These are phyloP conservation scores for Litsea cubeba DNA, from an alignment of 164 flowering plant genomes.

Conservation along the genomic window DNA sequence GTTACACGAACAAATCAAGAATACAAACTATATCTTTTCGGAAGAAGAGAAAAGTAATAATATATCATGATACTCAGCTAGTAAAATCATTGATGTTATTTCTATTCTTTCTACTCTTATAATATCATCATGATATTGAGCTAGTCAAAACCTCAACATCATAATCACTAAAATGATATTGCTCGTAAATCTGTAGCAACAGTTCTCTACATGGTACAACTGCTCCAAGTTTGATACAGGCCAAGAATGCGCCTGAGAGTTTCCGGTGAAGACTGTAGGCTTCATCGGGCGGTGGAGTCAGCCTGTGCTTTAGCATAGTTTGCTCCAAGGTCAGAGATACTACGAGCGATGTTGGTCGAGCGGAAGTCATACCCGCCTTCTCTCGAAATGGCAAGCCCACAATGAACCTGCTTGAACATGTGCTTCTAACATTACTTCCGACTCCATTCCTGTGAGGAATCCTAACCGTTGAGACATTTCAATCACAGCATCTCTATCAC, in stretches of 20 bases:
- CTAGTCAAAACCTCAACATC: slow-evolving; percentile 23
- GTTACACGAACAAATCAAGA: background rate
- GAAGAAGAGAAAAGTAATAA: too few species aligned
- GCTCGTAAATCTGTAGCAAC: slow-evolving; percentile 50
- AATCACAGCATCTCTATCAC: slow-evolving; percentile 62
- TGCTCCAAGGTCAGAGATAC: slow-evolving; percentile 77
- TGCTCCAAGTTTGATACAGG: slow-evolving; percentile 94
- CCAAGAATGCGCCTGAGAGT: slow-evolving; percentile 93
- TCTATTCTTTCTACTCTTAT: slow-evolving; percentile 19
- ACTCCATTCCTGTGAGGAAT: slow-evolving; percentile 80
- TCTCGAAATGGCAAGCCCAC: slow-evolving; percentile 89
- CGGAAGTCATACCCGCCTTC: slow-evolving; percentile 81
- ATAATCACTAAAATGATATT: slow-evolving; percentile 54
- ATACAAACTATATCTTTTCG: too few species aligned
- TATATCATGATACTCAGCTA: too few species aligned
- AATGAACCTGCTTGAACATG: slow-evolving; percentile 87
- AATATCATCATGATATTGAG: slow-evolving; percentile 19
- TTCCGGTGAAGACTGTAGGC: slow-evolving; percentile 95
- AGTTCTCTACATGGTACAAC: slow-evolving; percentile 87
- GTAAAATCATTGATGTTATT: too few species aligned
- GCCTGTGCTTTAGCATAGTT: slow-evolving; percentile 92
- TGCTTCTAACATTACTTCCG: slow-evolving; percentile 82
- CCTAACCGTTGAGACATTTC: slow-evolving; percentile 90
- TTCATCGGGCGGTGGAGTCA: slow-evolving; percentile 95
- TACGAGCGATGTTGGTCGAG: slow-evolving; percentile 59